These are phyloP conservation scores for Gilbertella persicaria DNA, from an alignment of 371 early-diverging fungal species.

Conservation along the genomic window DNA sequence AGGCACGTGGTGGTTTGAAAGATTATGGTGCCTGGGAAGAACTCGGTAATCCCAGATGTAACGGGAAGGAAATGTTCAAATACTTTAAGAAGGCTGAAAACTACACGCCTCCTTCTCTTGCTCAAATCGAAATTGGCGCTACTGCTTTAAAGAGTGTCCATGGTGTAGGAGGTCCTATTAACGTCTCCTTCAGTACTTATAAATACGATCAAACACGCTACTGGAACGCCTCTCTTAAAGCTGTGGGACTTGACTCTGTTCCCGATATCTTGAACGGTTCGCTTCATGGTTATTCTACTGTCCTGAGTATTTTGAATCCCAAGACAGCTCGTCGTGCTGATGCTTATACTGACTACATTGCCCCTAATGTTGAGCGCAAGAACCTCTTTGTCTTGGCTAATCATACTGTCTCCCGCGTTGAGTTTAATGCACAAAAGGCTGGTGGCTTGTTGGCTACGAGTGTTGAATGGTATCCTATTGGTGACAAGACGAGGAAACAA, in stretches of 20 bases:
- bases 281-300: conserved; percentile 17
- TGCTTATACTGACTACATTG: conserved; percentile 16
- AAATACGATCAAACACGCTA: conserved; percentile 15
- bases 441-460: conserved; percentile 7
- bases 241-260: conserved; percentile 3
- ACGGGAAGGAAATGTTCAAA: conserved; percentile 20
- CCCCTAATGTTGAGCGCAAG: conserved; percentile 1
- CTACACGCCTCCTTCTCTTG: conserved; percentile 3
- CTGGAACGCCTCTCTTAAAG: conserved; percentile 12
- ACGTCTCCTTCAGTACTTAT: conserved; percentile 8
- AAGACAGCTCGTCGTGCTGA: conserved; percentile 7
- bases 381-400: conserved; percentile 12
- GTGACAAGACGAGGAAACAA: conserved; percentile 7
- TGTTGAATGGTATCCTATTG: conserved; percentile 22
- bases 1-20: conserved; percentile 37
- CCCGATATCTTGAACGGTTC: conserved; percentile 17
- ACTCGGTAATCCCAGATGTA: conserved; percentile 30
- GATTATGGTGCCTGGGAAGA: conserved; percentile 42
- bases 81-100: conserved; percentile 22
- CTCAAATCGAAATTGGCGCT: conserved; percentile 13
- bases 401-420: conserved; percentile 12
- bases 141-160: conserved; percentile 2
- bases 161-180: conserved; percentile 8
- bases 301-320: conserved; percentile 17
- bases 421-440: conserved; percentile 1